Conservation (phyloP, 208 protist genomes). For the Crithidia fasciculata region DNA sequence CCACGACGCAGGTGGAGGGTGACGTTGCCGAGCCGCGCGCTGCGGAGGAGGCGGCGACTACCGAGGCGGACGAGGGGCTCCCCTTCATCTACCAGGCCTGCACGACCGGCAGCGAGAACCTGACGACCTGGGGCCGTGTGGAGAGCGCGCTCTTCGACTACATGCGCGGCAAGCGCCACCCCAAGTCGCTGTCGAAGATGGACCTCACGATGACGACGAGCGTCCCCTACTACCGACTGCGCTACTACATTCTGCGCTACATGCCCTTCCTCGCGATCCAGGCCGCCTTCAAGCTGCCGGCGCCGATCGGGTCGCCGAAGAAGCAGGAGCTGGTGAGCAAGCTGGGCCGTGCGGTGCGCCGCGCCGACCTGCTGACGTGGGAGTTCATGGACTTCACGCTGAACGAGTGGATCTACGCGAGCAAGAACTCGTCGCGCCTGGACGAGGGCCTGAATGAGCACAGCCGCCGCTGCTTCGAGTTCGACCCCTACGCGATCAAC, state of each 20-base stretch:
- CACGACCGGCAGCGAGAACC: slow-evolving; percentile 57
- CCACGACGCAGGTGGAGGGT: background rate
- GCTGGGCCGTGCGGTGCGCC: slow-evolving; percentile 60
- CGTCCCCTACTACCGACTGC: slow-evolving; percentile 41
- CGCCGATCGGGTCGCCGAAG: slow-evolving; percentile 57
- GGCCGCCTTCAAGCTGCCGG: slow-evolving; percentile 47
- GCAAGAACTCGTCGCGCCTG: slow-evolving; percentile 44
- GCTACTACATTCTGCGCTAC: slow-evolving; percentile 65
- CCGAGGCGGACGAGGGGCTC: slow-evolving; percentile 30
- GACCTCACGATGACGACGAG: slow-evolving; percentile 51
- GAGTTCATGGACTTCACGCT: slow-evolving; percentile 76
- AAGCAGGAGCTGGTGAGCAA: slow-evolving; percentile 49
- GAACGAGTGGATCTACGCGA: slow-evolving; percentile 66
- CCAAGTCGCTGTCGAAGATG: slow-evolving; percentile 44
- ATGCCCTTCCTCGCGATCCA: slow-evolving; percentile 57
- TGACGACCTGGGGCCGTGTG: slow-evolving; percentile 55
- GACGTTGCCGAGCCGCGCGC: slow-evolving; percentile 9
- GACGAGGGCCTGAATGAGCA: slow-evolving; percentile 59
- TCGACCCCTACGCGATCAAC: slow-evolving; percentile 72
- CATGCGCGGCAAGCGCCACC: slow-evolving; percentile 54
- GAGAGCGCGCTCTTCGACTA: slow-evolving; percentile 36
- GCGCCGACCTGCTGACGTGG: slow-evolving; percentile 54
- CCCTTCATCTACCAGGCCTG: slow-evolving; percentile 75
- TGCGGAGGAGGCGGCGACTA: slow-evolving; percentile 11
- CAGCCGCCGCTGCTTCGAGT: slow-evolving; percentile 46